A percentile compares a stretch with the other conserved stretches of the same genome.
Conservation (phyloP, 2,329 filamentous ascomycete species). For the Nothopassalora personata region DNA sequence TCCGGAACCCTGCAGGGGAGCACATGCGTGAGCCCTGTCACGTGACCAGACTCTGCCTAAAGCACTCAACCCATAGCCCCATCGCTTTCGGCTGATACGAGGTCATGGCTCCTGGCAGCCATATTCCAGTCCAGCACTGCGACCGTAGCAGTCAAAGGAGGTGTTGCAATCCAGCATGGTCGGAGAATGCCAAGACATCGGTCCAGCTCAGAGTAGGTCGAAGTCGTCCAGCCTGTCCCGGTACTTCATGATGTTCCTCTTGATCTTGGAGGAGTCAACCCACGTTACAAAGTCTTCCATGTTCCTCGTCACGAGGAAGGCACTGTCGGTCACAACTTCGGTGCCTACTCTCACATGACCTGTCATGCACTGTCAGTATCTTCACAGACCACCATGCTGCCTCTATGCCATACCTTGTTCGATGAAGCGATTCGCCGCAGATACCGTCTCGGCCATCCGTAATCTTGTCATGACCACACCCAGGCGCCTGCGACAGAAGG, state of each 20-base stretch:
- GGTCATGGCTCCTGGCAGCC: neutral
- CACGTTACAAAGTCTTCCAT: conserved; percentile 97
- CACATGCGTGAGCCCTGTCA: conserved; percentile 7
- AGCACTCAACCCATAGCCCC: neutral
- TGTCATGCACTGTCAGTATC: neutral
- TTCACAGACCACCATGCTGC: conserved; percentile 41
- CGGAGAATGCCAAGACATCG: neutral
- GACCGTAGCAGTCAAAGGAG: neutral
- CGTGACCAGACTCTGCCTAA: conserved; percentile 5
- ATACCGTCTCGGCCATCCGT: conserved; percentile 86
- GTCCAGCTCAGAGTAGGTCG: conserved; percentile 64
- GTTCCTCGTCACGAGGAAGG: conserved; percentile 78
- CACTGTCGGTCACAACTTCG: conserved; percentile 83
- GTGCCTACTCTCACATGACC: conserved; percentile 71
- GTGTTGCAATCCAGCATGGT: neutral
- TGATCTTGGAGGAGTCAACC: conserved; percentile 95
- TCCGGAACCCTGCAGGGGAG: conserved; percentile 5
- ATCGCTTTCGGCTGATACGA: neutral
- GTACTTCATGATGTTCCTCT: conserved; percentile 92
- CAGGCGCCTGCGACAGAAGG: conserved; percentile 76
- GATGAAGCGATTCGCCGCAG: conserved; percentile 73
- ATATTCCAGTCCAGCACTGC: neutral
- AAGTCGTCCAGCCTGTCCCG: conserved; percentile 94
- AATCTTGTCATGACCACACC: conserved; percentile 87
- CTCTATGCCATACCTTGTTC: conserved; percentile 57